Percentiles rank a stretch among this genome's conserved stretches.
These are phyloP conservation scores for Papiliotrema laurentii DNA, from an alignment of 1,284 basidiomycete species.

Conservation along the genomic window DNA sequence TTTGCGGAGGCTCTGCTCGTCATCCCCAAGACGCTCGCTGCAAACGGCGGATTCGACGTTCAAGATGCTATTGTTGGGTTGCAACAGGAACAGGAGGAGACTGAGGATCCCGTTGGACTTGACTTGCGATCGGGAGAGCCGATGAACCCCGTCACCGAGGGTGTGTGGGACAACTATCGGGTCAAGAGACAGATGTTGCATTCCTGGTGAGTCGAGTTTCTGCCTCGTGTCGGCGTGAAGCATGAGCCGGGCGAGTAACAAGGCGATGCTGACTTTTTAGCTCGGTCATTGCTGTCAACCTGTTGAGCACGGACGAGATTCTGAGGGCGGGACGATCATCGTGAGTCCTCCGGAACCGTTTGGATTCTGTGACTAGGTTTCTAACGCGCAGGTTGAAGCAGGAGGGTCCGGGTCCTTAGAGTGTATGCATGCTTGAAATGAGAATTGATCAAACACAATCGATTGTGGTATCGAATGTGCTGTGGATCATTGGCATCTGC, in stretches of 20 bases:
- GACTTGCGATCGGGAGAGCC: conserved; percentile 93
- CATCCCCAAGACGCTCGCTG: conserved; percentile 93
- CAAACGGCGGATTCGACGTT: conserved; percentile 96
- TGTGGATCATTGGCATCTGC: no score
- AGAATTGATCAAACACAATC: background rate
- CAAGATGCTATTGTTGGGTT: conserved; percentile 90
- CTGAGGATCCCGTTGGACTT: conserved; percentile 88
- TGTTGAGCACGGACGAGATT: conserved; percentile 94
- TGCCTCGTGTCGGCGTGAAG: no score
- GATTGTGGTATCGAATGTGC: no score
- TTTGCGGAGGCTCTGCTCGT: conserved; percentile 92
- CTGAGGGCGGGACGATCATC: conserved; percentile 88
- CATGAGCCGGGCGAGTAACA: background rate
- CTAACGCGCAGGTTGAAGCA: conserved; percentile 22
- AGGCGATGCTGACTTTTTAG: conserved; percentile 49
- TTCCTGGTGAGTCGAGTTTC: conserved; percentile 64
- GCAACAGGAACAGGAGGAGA: conserved; percentile 83
- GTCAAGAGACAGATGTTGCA: conserved; percentile 99
- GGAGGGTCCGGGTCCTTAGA: conserved; percentile 18
- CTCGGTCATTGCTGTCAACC: conserved; percentile 95
- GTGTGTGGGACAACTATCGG: conserved; percentile 98
- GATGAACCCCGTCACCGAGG: conserved; percentile 90
- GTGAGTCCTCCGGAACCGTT: conserved; percentile 22
- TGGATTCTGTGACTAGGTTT: background rate
- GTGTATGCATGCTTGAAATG: background rate